Base-by-base conservation (phyloP, 1,284 basidiomycete genomes). In the Puccinia brachypodii region DNA sequence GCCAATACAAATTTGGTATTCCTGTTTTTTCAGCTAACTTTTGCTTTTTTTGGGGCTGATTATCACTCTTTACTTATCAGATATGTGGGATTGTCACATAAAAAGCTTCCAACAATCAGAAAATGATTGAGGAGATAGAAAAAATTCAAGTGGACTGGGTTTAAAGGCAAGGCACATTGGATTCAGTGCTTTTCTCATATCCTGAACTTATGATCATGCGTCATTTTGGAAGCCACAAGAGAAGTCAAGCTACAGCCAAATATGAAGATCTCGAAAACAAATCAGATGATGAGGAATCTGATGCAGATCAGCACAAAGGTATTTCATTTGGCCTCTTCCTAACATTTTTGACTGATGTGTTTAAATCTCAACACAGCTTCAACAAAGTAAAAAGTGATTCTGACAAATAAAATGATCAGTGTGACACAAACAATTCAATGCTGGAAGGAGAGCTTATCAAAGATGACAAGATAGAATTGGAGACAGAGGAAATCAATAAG, bases 141-240 rank as follows among this genome's bases (percentile, higher is more conserved):
- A 66, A 38, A 9, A 8, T 38, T 19, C 11, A 31, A 28, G 13
- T 66, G 64, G 64, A 6, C 64, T 66, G 13, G 64, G 16, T 66
- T 66, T 22, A 66, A 66, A 66, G 64, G 64, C 13, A 28, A 66
- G 25, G 33, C 36, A 38, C 64, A 66, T 31, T 66, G 64, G 64
- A 40, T 66, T 38, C 22, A 22, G 19, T 66, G 64, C 25, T 66
- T 40, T 40, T 19, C 64, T 22, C 64, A 66, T 28, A 42, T 66
- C 22, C 33, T 66, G 19, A 66, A 66, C 25, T 66, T 66, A 25
- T 42, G 9, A 66, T 66, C 33, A 8, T 66, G 36, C 64, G 25
- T 31, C 64, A 31, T 38, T 66, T 66, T 66, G 64, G 64, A 66
- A 66, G 19, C 19, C 64, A 31, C 33, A 36, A 66, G 64, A 36